Percentiles rank a stretch among this genome's conserved stretches.
phyloP scores from a whole-genome alignment of 306 rosid species.

The Ormosia emarginata region DNA sequence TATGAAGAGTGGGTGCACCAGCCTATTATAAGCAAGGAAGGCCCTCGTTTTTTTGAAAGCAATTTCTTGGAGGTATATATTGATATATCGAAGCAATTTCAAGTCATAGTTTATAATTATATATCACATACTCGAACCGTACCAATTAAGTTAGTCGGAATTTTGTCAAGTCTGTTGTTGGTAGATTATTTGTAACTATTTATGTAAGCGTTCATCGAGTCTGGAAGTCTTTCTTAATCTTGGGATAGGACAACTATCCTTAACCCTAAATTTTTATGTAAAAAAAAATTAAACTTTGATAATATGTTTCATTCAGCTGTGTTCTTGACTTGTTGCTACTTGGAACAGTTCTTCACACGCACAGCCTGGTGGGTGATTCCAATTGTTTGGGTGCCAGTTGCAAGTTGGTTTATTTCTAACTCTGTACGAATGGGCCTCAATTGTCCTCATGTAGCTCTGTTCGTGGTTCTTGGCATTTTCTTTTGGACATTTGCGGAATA shows the following conservation, averaged over 20 bases:
- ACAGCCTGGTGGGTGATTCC: conserved; percentile 94
- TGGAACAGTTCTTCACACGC: conserved; percentile 71
- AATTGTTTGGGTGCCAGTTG: conserved; percentile 78
- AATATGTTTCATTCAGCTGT: neutral
- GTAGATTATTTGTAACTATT: too few species aligned
- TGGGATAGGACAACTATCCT: too few species aligned
- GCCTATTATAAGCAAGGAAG: conserved; percentile 73
- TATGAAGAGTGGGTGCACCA: conserved; percentile 96
- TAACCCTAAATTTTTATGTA: too few species aligned
- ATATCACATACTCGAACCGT: too few species aligned
- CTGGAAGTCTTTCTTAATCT: too few species aligned
- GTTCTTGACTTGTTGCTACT: conserved; percentile 19
- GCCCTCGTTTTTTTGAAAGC: conserved; percentile 80
- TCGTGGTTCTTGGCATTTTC: conserved; percentile 54
- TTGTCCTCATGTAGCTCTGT: conserved; percentile 22
- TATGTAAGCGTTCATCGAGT: too few species aligned
- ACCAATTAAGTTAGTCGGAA: too few species aligned
- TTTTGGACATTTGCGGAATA: conserved; percentile 83
- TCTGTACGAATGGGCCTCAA: conserved; percentile 50
- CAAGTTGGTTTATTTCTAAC: conserved; percentile 44
- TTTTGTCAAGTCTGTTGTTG: too few species aligned
- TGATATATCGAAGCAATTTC: neutral
- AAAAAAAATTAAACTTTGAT: neutral
- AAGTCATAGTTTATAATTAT: neutral
- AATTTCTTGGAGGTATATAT: conserved; percentile 62